Evolutionary conservation across 2,329 filamentous ascomycete species (phyloP), one percentile per base, ranked within the genome.

Genomic region (Diaporthe nobilis): DNA sequence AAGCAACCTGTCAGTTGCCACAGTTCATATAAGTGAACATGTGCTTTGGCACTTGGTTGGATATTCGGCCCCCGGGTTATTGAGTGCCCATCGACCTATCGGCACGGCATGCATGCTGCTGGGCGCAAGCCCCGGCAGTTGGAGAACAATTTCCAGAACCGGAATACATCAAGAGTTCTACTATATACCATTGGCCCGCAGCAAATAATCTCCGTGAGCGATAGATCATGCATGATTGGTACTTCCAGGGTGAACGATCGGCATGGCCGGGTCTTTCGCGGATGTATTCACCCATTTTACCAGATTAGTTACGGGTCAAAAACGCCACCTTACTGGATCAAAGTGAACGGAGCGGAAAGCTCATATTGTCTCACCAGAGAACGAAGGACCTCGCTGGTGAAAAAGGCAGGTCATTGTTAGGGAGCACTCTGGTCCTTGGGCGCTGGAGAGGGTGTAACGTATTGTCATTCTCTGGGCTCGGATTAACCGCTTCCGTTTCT

Each of bases 201-300:
- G 28, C 13, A 22, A 53, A 68, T 53, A n/a, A 37, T 20, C 9
- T 22, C n/a, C 34, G 65, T 5, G 20, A 15, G n/a, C 31, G 22
- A 25, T 51, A n/a, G 25, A 25, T 39, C 25, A 53, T 68, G 65
- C 47, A 39, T 10, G 17, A 10, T n/a, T 53, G 65, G 31, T 31
- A 20, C 47, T 20, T n/a, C 47, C 13, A 13, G 12, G 3, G 2
- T 20, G 22, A 37, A 53, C 17, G 65, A 68, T 68, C 65, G 47
- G 5, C 65, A 13, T 28, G 47, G 65, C 34, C 47, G 65, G 65
- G 65, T 68, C 31, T 25, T n/a, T 39, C 8, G 3, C 65, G 28
- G 6, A 2, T 1, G 47, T 28, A 68, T 68, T 68, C 65, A 68
- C n/a, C 65, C 65, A 49, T 68, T 68, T 51, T 53, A 53, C 65